Conservation (phyloP, 2,329 filamentous ascomycete genomes). For the Alternaria viburni region DNA sequence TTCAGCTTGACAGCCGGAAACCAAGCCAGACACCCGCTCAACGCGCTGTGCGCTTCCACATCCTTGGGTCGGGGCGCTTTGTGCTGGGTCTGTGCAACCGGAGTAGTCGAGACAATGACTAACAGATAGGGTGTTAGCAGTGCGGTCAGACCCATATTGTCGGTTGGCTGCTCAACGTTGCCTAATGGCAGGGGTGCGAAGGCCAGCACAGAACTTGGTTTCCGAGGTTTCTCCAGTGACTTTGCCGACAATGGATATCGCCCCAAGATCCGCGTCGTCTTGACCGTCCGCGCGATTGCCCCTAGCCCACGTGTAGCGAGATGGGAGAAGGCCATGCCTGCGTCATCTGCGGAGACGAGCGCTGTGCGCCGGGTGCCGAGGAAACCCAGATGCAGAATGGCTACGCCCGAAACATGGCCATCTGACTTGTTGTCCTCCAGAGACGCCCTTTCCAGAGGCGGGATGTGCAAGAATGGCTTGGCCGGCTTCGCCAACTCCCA, state of each 20-base stretch:
- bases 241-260: constrained; percentile 78
- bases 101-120: constrained; percentile 96
- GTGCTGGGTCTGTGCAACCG: constrained; percentile 93
- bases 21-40: constrained; percentile 95
- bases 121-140: constrained; percentile 95
- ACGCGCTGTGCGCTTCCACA: constrained; percentile 83
- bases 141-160: constrained; percentile 87
- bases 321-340: constrained; percentile 98
- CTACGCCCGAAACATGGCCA: constrained; percentile 79
- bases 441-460: constrained; percentile 72
- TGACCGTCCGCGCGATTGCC: constrained; percentile 81
- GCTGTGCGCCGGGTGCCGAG: constrained; percentile 92
- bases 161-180: constrained; percentile 89
- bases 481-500: constrained; percentile 90
- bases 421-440: constrained; percentile 72
- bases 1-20: constrained; percentile 96
- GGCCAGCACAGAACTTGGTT: constrained; percentile 92
- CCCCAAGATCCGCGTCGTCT: constrained; percentile 87
- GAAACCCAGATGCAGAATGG: constrained; percentile 91
- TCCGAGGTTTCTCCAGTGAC: constrained; percentile 70
- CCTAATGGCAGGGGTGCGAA: constrained; percentile 90
- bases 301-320: constrained; percentile 90
- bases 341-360: constrained; percentile 90
- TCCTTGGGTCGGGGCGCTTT: constrained; percentile 93
- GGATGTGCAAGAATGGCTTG: constrained; percentile 86